Evolutionary conservation across 2,329 filamentous ascomycete genomes (phyloP).

Genomic region (Mollisiaceae sp.): DNA sequence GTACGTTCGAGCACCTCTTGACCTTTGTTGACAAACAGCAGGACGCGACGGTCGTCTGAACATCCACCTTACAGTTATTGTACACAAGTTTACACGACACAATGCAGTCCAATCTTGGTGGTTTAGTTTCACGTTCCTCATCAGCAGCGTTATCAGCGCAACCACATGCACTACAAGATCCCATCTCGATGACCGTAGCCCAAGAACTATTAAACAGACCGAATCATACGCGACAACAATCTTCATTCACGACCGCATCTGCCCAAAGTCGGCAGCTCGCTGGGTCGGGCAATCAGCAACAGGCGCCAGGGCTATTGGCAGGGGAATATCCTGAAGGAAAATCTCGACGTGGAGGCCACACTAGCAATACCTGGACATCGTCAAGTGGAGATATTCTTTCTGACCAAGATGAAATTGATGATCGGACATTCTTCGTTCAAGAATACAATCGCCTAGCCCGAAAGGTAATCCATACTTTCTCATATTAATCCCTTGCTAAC

Average conservation of each 20-base stretch:
- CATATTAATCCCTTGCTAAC: constrained; percentile 13
- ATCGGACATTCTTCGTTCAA: constrained; percentile 54
- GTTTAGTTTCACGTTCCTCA: constrained; percentile 37
- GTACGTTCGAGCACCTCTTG: constrained; percentile 14
- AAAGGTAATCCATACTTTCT: constrained; percentile 50
- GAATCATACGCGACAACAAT: constrained; percentile 29
- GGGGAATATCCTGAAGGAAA: constrained; percentile 14
- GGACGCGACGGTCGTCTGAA: background rate
- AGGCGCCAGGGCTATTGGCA: background rate
- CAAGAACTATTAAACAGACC: constrained; percentile 33
- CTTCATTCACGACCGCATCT: constrained; percentile 24
- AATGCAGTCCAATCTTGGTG: constrained; percentile 41
- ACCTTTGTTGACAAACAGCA: constrained; percentile 14
- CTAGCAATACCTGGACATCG: constrained; percentile 63
- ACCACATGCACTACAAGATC: constrained; percentile 4
- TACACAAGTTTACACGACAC: constrained; percentile 17
- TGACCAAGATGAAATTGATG: constrained; percentile 56
- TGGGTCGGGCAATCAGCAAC: constrained; percentile 7
- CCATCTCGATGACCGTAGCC: constrained; percentile 30
- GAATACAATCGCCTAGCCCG: constrained; percentile 66
- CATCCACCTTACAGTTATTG: constrained; percentile 18
- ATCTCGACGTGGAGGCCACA: constrained; percentile 26
- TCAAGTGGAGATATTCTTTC: constrained; percentile 55
- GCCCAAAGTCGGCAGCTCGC: constrained; percentile 7
- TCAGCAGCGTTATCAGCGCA: constrained; percentile 36